Percentiles rank a stretch among this genome's conserved stretches.
These are phyloP conservation scores for Rubia yunnanensis DNA, from an alignment of 257 asterid genomes.

Conservation along the genomic window DNA sequence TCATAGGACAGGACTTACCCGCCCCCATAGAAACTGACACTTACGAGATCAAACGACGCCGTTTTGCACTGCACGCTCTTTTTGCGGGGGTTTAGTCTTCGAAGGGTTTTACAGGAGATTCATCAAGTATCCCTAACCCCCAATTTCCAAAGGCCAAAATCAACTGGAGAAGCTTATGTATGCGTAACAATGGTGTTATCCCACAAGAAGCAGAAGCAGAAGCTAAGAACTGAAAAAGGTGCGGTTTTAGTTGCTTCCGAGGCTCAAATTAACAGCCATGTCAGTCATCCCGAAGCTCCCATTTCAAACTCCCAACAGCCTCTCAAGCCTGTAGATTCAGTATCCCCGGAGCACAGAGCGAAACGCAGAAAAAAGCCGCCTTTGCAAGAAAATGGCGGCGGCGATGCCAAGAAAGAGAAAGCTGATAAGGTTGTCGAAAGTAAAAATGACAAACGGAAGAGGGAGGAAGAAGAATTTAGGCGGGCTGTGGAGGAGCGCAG, in stretches of 20 bases:
- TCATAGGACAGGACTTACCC: no score
- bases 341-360: constrained; percentile 27
- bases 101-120: constrained; percentile 4
- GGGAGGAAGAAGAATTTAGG: constrained; percentile 27
- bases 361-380: constrained; percentile 39
- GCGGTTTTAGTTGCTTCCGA: constrained; percentile 37
- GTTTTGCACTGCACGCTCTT: neutral
- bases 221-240: constrained; percentile 58
- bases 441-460: constrained; percentile 34
- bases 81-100: neutral
- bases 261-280: constrained; percentile 17
- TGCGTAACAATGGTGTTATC: constrained; percentile 49
- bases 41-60: neutral
- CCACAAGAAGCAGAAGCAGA: constrained; percentile 75
- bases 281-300: constrained; percentile 17
- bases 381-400: constrained; percentile 30
- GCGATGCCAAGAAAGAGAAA: constrained; percentile 14
- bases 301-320: constrained; percentile 17
- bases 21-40: no score
- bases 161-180: neutral
- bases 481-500: constrained; percentile 20
- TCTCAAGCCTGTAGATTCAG: constrained; percentile 14
- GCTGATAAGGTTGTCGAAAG: constrained; percentile 16
- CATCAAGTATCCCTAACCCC: neutral
- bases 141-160: neutral